Percentiles rank a stretch among this genome's conserved stretches.
These are phyloP conservation scores for Penicillium pancosmium DNA, from an alignment of 495 filamentous ascomycete genomes.

Conservation along the genomic window DNA sequence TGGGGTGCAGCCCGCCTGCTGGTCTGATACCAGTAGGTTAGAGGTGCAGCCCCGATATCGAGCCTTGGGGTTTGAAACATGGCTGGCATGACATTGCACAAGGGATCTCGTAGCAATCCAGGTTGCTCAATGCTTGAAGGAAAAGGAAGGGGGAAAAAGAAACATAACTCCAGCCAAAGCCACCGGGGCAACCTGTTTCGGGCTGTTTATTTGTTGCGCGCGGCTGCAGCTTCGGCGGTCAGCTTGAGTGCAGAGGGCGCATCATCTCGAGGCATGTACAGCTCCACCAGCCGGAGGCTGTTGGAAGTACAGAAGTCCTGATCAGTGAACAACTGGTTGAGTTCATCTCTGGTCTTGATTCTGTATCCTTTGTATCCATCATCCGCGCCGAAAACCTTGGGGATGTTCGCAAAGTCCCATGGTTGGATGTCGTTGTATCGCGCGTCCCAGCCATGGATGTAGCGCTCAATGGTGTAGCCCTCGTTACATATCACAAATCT, in stretches of 20 bases:
- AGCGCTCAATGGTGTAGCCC: slow-evolving; percentile 60
- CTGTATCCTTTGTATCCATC: slow-evolving; percentile 64
- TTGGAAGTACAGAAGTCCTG: slow-evolving; percentile 59
- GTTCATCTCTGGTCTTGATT: slow-evolving; percentile 69
- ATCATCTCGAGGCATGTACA: slow-evolving; percentile 84
- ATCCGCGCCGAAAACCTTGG: slow-evolving; percentile 67
- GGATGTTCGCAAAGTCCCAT: slow-evolving; percentile 74
- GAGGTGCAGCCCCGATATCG: background rate
- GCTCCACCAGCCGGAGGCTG: slow-evolving; percentile 70
- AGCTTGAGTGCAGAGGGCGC: slow-evolving; percentile 69
- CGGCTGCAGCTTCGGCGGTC: slow-evolving; percentile 66
- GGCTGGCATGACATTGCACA: background rate
- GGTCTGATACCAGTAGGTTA: background rate
- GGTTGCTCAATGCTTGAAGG: background rate
- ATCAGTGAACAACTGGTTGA: slow-evolving; percentile 68
- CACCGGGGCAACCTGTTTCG: background rate
- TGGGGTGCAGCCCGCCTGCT: background rate
- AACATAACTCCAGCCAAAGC: background rate
- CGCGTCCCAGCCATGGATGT: slow-evolving; percentile 66
- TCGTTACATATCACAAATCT: slow-evolving; percentile 65
- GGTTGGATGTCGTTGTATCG: slow-evolving; percentile 77
- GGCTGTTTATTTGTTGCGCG: slow-evolving; percentile 58
- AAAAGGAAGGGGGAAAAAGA: background rate
- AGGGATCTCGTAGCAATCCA: background rate
- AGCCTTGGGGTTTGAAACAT: slow-evolving; percentile 1